These are phyloP conservation scores for Hyaloscypha bicolor DNA, from an alignment of 495 filamentous ascomycete genomes.

Conservation along the genomic window DNA sequence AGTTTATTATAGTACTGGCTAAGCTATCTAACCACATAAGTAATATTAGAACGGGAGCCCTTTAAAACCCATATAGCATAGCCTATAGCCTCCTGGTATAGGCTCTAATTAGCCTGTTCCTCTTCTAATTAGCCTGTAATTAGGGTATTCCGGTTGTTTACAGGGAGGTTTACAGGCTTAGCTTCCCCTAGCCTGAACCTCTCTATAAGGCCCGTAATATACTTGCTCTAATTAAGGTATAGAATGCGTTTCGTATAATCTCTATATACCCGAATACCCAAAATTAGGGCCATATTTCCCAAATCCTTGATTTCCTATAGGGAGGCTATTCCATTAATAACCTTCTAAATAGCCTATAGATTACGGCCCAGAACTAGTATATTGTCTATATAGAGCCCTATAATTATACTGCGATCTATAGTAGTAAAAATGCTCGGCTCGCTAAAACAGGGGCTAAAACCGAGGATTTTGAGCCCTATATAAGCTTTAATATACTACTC, in stretches of 20 bases:
- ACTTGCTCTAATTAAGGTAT: not conserved
- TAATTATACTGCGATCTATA: not conserved
- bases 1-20: constrained; percentile 6
- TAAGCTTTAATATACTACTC: too few relatives aligned
- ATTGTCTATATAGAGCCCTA: constrained; percentile 18
- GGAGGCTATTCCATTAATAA: not conserved
- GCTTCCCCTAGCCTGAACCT: constrained; percentile 11
- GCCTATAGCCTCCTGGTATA: constrained; percentile 15
- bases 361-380: constrained; percentile 1
- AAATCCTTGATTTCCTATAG: constrained; percentile 15
- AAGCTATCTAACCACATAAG: constrained; percentile 4
- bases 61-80: not conserved
- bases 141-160: not conserved
- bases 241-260: not conserved
- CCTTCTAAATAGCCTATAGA: not conserved
- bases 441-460: too few relatives aligned
- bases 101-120: not conserved
- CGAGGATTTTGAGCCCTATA: too few relatives aligned
- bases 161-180: constrained; percentile 8
- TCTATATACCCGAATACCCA: not conserved
- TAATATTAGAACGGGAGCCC: constrained; percentile 7
- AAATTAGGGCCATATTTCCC: not conserved
- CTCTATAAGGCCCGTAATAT: constrained; percentile 1
- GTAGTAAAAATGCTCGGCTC: too few relatives aligned
- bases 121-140: not conserved